Base-by-base conservation (phyloP, 805 yeast genomes). In the Debaryomyces hansenii region DNA sequence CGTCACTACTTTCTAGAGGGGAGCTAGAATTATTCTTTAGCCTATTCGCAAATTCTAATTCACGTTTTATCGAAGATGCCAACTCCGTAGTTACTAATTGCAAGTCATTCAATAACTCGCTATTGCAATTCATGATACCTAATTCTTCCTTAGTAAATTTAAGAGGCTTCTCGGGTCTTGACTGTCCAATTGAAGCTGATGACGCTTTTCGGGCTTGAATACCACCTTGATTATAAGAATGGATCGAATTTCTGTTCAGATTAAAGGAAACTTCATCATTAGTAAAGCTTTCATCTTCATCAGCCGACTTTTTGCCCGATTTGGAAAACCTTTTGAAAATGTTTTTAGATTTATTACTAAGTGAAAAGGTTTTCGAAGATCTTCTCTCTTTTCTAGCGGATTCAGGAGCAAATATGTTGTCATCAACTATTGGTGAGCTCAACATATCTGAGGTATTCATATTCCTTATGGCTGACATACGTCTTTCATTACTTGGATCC, bases 41-140 rank as follows among this genome's bases (percentile, higher is more conserved):
- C 37, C 66, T 71, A 41, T 69, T 67, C 55, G 84, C 90, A 38
- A 87, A 59, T 15, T 70, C 60, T n/a, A 85, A 69, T 59, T 87
- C 95, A 35, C 94, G 69, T 44, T 80, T 77, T 39, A 87, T 84
- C 0, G 91, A 83, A 20, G 80, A 80, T 0, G 90, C 91, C 41
- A 87, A 69, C 56, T 87, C 95, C 20, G 79, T 77, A 0, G 91
- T 83, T 1, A 87, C 84, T 20, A 85, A 57, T 48, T 83, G 85
- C 35, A 87, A 64, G 57, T 87, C 92, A 45, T 77, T 74, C 54
- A 85, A 70, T 34, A 87, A 62, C 20, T 75, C 78, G 41, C 74
- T 74, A 50, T 82, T 85, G 44, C 85, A 81, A 31, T 72, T 78
- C 68, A 86, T 71, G 6, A 85, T 68, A 1, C 83, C 82, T 44